phyloP scores from a whole-genome alignment of 192 early-diverging fungal genomes.

The Funneliformis geosporum region DNA sequence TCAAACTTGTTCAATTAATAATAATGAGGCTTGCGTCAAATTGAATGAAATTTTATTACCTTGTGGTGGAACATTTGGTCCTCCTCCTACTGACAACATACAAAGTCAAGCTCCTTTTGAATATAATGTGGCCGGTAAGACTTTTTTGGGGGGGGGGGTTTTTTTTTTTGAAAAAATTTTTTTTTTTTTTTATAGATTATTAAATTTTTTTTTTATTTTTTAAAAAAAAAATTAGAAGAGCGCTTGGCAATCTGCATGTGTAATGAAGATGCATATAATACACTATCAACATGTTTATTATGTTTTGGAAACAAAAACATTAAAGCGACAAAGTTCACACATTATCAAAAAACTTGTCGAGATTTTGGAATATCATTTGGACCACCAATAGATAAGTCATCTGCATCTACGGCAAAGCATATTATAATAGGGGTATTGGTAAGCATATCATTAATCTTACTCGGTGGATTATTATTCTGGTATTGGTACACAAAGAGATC shows the following conservation, averaged over 20 bases:
- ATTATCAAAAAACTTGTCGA: background rate
- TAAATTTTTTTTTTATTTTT: background rate
- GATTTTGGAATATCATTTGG: background rate
- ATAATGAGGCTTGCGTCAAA: background rate
- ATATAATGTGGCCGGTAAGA: background rate
- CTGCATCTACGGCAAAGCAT: background rate
- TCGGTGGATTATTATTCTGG: no score
- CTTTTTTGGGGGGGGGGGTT: no score
- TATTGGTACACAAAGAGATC: no score
- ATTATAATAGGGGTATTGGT: background rate
- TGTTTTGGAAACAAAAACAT: background rate
- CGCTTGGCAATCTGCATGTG: background rate
- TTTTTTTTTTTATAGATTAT: background rate
- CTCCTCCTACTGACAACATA: background rate
- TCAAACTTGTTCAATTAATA: background rate
- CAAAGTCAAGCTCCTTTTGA: background rate
- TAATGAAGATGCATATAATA: background rate
- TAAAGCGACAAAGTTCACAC: background rate
- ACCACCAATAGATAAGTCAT: background rate
- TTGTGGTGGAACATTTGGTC: background rate
- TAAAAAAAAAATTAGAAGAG: background rate
- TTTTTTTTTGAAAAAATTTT: no score
- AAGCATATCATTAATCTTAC: background rate
- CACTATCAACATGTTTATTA: background rate
- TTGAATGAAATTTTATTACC: background rate